Conservation (phyloP, 768 basidiomycete genomes). For the Kwoniella bestiolae region DNA sequence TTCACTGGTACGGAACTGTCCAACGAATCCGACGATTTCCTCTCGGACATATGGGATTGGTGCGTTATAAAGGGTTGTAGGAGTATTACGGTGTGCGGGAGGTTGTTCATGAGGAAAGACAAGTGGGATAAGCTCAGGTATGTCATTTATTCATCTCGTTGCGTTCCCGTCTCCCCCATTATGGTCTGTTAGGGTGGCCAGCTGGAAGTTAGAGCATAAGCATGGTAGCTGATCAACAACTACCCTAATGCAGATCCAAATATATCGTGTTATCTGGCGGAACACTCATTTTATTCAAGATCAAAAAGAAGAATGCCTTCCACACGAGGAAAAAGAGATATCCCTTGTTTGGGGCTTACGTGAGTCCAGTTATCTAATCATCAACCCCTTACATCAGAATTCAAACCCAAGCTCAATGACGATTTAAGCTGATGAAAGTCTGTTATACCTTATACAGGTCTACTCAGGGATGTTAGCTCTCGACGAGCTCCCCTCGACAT, state of each 20-base stretch:
- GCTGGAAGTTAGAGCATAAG: too few species aligned
- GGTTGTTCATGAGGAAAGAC: conserved; percentile 73
- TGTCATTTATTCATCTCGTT: conserved; percentile 56
- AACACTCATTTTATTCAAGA: conserved; percentile 71
- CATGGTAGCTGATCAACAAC: neutral
- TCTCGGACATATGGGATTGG: conserved; percentile 80
- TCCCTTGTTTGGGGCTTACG: conserved; percentile 56
- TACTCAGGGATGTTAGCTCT: conserved; percentile 80
- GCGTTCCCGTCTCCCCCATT: too few species aligned
- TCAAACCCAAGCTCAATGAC: conserved; percentile 48
- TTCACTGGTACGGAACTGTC: conserved; percentile 34
- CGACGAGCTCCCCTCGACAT: conserved; percentile 43
- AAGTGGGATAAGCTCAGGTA: conserved; percentile 78
- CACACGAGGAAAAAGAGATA: conserved; percentile 62
- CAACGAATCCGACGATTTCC: conserved; percentile 54
- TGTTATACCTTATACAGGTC: conserved; percentile 66
- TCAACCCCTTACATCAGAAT: neutral
- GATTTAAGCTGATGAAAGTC: too few species aligned
- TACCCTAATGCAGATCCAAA: conserved; percentile 64
- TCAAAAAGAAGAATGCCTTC: conserved; percentile 66
- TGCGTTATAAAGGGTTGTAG: conserved; percentile 80
- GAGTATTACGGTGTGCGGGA: conserved; percentile 73
- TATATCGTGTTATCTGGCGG: conserved; percentile 76
- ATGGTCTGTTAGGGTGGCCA: too few species aligned
- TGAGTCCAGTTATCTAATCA: too few species aligned